phyloP scores from a whole-genome alignment of 176 grass and related monocot genomes.

The Thalia dealbata region DNA sequence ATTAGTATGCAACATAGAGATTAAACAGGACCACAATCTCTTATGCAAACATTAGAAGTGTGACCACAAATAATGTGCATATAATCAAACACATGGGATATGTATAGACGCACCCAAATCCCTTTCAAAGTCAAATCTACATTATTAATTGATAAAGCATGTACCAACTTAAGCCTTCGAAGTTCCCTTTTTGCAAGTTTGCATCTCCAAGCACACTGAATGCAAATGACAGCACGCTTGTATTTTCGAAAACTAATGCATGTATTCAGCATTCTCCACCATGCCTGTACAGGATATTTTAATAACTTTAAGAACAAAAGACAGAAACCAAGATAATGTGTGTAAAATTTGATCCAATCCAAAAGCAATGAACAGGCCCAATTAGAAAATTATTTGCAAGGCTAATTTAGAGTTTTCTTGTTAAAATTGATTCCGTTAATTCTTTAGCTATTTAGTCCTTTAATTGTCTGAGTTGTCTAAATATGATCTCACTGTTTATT shows the following conservation, averaged over 20 bases:
- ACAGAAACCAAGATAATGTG: not conserved
- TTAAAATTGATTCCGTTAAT: no score
- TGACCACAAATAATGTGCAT: not conserved
- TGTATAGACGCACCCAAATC: not conserved
- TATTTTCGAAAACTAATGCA: constrained; percentile 45
- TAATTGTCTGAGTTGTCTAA: no score
- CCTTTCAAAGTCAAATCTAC: not conserved
- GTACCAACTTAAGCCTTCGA: constrained; percentile 72
- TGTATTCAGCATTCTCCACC: constrained; percentile 65
- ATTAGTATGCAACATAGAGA: not conserved
- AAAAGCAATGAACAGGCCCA: not conserved
- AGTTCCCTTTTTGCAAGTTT: constrained; percentile 81
- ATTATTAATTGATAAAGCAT: not conserved
- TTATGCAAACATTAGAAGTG: not conserved
- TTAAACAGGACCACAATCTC: no score
- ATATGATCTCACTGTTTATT: no score
- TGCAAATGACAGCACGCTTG: constrained; percentile 31
- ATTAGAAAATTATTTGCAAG: not conserved
- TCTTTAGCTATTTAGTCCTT: no score
- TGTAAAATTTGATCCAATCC: not conserved
- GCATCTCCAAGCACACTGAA: constrained; percentile 88
- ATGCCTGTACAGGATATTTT: constrained; percentile 34
- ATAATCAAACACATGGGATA: no score
- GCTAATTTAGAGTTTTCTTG: no score
- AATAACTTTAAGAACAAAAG: constrained; percentile 2